Evolutionary conservation across 805 yeast genomes (phyloP).

Genomic region (Wickerhamiella hasegawae): DNA sequence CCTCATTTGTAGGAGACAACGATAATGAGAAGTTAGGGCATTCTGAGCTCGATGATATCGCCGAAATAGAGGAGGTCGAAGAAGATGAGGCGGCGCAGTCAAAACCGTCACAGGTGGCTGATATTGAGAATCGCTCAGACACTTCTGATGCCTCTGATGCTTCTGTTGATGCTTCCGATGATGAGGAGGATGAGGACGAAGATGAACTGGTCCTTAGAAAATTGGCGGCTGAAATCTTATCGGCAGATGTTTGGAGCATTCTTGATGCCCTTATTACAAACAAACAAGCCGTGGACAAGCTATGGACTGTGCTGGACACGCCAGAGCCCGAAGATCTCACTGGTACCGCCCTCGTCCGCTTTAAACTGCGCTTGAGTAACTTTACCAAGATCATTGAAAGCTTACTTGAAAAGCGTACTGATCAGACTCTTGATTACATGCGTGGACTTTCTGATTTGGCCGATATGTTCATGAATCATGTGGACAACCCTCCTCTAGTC

Average conservation of each 20-base stretch:
- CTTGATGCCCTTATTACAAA: constrained; percentile 80
- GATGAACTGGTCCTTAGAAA: constrained; percentile 30
- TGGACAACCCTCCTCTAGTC: constrained; percentile 88
- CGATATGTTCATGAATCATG: constrained; percentile 64
- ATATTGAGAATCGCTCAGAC: not conserved
- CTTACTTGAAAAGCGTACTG: constrained; percentile 74
- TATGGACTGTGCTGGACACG: constrained; percentile 70
- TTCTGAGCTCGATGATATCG: not conserved
- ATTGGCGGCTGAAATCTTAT: constrained; percentile 73
- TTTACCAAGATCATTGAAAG: constrained; percentile 88
- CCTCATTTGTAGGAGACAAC: not conserved
- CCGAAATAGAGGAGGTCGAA: not conserved
- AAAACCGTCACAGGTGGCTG: not conserved
- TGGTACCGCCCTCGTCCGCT: not conserved
- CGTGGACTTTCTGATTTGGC: constrained; percentile 55
- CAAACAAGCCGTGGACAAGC: constrained; percentile 40
- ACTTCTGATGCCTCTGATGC: not conserved
- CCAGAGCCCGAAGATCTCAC: constrained; percentile 28
- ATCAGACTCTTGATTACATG: constrained; percentile 57
- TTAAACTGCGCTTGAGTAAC: constrained; percentile 45
- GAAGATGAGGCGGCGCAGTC: not conserved
- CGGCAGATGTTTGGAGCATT: constrained; percentile 87
- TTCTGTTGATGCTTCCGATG: constrained; percentile 1
- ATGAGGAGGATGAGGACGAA: constrained; percentile 14
- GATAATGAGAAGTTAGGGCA: not conserved